Conservation (phyloP, 164 flowering plant species). For the Cinnamomum micranthum region DNA sequence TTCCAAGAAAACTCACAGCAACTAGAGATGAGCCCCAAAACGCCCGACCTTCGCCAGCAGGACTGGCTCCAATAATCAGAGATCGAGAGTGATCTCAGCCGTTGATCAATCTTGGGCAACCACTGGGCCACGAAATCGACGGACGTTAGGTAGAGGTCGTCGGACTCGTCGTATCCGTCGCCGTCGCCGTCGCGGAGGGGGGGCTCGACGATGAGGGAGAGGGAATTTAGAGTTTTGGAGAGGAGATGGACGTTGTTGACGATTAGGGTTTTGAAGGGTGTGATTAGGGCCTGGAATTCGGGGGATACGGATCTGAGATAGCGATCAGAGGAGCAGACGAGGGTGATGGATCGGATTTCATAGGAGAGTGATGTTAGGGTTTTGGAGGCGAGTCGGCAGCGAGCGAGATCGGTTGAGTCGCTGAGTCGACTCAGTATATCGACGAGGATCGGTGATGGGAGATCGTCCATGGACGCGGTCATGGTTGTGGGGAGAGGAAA, state of each 20-base stretch:
- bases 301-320: constrained; percentile 31
- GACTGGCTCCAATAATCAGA: constrained; percentile 53
- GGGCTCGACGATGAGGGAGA: constrained; percentile 36
- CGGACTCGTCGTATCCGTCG: constrained; percentile 44
- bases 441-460: constrained; percentile 30
- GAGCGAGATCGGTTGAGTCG: constrained; percentile 37
- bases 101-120: constrained; percentile 26
- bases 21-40: constrained; percentile 31
- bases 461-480: constrained; percentile 36
- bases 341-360: constrained; percentile 31
- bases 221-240: constrained; percentile 18
- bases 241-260: constrained; percentile 10
- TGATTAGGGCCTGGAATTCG: constrained; percentile 14
- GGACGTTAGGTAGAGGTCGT: constrained; percentile 40
- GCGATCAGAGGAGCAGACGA: constrained; percentile 34
- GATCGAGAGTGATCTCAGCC: constrained; percentile 28
- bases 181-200: constrained; percentile 15
- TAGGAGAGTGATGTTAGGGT: constrained; percentile 28
- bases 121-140: constrained; percentile 34
- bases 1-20: constrained; percentile 28
- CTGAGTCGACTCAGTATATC: constrained; percentile 44
- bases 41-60: constrained; percentile 38
- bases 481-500: background rate
- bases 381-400: constrained; percentile 37
- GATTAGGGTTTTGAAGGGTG: constrained; percentile 43